Base-by-base conservation (phyloP, 176 grass and related monocot species). In the Neostapfia colusana region DNA sequence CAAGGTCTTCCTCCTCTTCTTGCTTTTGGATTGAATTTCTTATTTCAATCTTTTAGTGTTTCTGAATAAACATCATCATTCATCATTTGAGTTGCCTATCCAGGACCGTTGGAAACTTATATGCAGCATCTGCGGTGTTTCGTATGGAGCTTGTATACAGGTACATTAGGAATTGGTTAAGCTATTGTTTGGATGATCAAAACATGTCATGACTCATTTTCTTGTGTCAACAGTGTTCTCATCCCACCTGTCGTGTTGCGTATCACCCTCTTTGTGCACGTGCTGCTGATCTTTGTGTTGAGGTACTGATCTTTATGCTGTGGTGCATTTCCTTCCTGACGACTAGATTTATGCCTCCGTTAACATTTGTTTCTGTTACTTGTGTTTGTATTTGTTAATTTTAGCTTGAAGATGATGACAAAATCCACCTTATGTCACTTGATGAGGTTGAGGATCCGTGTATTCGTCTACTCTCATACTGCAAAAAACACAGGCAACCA, bases 61-160 rank as follows among this genome's bases (percentile, higher is more conserved):
- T 76, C 35, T 82, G 41, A 63, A 54, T 57, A 81, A 64, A 69
- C 7, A 58, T 83, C 67, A 79, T 61, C 21, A 36, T 17, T 54
- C 13, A 67, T 54, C 34, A 20, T 49, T 48, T 74, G 54, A 63
- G 23, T 82, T 63, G 42, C 54, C 67, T 87, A 46, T 80, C 17
- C 82, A 98, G 95, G 89, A 90, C 75, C 91, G 95, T 14, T 99
- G 95, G 95, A 99, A 99, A 86, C 95, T 99, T 72, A 41, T 99
- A 58, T 99, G 95, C 83, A 99, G 95, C 85, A 99, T 99, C 69
- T 99, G 95, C 44, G 85, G 86, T 49, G 95, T 99, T 90, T 81
- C 91, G 60, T 99, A 99, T 85, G 95, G 95, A 73, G 95, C 86
- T 84, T 99, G 95, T 72, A 99, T 99, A 86, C 95, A 99, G 91